Percentiles rank a stretch among this genome's conserved stretches.
These are phyloP conservation scores for Luffa aegyptiaca DNA, from an alignment of 306 rosid genomes.

Conservation along the genomic window DNA sequence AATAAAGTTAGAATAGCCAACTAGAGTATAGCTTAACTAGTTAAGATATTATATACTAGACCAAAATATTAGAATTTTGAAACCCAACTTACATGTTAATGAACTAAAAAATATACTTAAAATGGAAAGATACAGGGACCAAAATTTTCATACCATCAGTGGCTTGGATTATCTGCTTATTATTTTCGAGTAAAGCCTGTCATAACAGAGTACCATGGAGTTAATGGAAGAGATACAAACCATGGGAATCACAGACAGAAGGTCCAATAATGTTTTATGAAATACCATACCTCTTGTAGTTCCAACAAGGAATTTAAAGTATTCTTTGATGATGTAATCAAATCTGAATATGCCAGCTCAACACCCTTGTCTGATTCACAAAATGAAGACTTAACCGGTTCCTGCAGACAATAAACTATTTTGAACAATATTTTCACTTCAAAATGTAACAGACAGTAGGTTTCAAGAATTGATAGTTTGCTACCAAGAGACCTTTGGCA, in stretches of 20 bases:
- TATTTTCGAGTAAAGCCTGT: constrained; percentile 69
- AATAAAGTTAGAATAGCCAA: no score
- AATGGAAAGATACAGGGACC: background rate
- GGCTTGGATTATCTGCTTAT: constrained; percentile 44
- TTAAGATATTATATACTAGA: no score
- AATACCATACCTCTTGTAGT: constrained; percentile 56
- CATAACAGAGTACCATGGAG: constrained; percentile 11
- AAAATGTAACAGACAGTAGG: background rate
- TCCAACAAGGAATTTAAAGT: constrained; percentile 68
- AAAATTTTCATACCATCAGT: constrained; percentile 33
- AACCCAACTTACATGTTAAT: no score
- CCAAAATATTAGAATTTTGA: no score
- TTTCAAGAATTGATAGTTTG: background rate
- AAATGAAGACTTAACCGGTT: constrained; percentile 47
- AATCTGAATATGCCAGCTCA: constrained; percentile 45
- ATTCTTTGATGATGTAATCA: constrained; percentile 55
- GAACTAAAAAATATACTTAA: background rate
- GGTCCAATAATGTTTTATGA: background rate
- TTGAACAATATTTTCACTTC: background rate
- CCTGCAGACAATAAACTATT: constrained; percentile 42
- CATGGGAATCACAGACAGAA: background rate
- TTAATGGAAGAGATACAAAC: background rate
- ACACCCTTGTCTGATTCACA: constrained; percentile 50
- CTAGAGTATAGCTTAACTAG: no score
- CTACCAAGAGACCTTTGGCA: constrained; percentile 59